phyloP scores from a whole-genome alignment of 202 grass and related monocot species.

The Eragrostis tef region DNA sequence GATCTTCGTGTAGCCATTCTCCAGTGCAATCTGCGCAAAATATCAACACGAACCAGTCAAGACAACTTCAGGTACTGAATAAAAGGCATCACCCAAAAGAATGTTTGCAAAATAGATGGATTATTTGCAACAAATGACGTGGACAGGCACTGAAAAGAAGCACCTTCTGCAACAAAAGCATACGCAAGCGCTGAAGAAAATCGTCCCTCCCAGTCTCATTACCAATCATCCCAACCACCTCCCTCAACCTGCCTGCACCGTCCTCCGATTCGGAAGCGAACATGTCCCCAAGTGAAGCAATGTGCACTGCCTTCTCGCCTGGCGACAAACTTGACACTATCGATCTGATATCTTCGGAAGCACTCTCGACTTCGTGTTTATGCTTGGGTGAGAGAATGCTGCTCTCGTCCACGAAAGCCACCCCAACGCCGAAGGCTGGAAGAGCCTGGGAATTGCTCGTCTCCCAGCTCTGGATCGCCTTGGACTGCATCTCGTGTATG shows the following conservation, averaged over 20 bases:
- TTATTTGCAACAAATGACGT: not conserved
- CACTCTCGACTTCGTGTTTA: constrained; percentile 39
- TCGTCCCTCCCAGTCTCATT: constrained; percentile 89
- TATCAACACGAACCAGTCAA: constrained; percentile 29
- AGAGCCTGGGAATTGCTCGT: constrained; percentile 83
- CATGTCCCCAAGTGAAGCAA: constrained; percentile 57
- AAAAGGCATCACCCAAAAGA: too few species aligned
- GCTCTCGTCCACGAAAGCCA: constrained; percentile 73
- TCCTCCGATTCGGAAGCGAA: constrained; percentile 49
- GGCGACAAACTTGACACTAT: constrained; percentile 54
- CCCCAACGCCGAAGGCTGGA: constrained; percentile 65
- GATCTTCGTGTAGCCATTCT: constrained; percentile 80
- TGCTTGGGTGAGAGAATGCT: constrained; percentile 38
- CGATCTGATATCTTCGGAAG: constrained; percentile 55
- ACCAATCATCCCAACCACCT: constrained; percentile 54
- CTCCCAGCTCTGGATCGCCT: constrained; percentile 79
- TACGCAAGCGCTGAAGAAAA: constrained; percentile 61
- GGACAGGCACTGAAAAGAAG: constrained; percentile 32
- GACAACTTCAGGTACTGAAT: not conserved
- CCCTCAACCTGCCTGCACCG: constrained; percentile 42
- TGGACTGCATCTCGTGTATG: constrained; percentile 81
- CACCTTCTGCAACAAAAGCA: constrained; percentile 84
- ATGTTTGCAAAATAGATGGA: not conserved
- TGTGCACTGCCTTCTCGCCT: constrained; percentile 57
- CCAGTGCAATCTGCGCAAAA: constrained; percentile 65